Evolutionary conservation across 1,284 basidiomycete species (phyloP).

Genomic region (Ganoderma sinense): DNA sequence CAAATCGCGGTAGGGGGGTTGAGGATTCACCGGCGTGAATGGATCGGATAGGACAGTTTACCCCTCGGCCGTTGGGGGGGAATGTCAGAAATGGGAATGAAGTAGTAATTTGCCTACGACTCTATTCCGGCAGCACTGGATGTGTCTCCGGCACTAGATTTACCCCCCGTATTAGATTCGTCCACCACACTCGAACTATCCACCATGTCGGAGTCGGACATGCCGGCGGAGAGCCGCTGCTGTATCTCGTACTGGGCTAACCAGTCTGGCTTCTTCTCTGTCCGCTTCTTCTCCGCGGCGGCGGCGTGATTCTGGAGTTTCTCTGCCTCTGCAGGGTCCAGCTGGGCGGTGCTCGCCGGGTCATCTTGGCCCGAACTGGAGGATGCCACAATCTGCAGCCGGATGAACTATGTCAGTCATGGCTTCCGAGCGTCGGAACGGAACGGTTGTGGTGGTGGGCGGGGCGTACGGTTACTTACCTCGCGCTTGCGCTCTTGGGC

Average conservation of each 20-base stretch:
- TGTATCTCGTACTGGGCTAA: slow-evolving; percentile 30
- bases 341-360: neutral
- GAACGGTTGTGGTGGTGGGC: too few species aligned
- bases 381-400: neutral
- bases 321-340: slow-evolving; percentile 6
- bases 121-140: neutral
- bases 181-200: neutral
- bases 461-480: neutral
- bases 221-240: slow-evolving; percentile 18
- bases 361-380: neutral
- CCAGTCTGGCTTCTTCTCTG: slow-evolving; percentile 34
- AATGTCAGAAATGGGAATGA: neutral
- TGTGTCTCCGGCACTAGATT: neutral
- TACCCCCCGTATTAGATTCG: neutral
- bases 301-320: slow-evolving; percentile 18
- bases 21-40: neutral
- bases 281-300: slow-evolving; percentile 13
- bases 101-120: neutral
- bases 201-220: neutral
- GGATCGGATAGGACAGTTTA: neutral
- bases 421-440: neutral
- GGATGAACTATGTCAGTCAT: neutral
- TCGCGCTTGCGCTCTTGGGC: slow-evolving; percentile 19
- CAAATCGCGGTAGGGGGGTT: neutral
- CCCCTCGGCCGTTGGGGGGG: neutral